Percentiles rank a stretch among this genome's conserved stretches.
Conservation (phyloP, 2,329 filamentous ascomycete genomes). For the Atkinsonella texensis region DNA sequence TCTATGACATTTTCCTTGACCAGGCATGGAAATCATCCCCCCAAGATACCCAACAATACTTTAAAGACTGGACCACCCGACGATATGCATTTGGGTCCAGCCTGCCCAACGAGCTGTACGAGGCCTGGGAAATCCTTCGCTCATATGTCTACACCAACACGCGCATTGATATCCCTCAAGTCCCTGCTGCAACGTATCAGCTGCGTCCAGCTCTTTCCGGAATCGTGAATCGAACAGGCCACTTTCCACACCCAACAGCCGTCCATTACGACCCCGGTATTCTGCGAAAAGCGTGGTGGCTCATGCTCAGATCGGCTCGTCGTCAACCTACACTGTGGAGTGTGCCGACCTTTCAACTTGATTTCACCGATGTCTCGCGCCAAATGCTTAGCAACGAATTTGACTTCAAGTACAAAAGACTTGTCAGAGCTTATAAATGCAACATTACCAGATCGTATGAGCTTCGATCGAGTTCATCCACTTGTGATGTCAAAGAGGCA, state of each 20-base stretch:
- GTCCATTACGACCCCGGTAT: slow-evolving; percentile 28
- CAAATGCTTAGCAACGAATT: slow-evolving; percentile 37
- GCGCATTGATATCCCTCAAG: slow-evolving; percentile 26
- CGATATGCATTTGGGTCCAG: slow-evolving; percentile 24
- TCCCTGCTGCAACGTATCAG: slow-evolving; percentile 34
- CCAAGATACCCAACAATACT: slow-evolving; percentile 32
- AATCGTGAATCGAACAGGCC: slow-evolving; percentile 26
- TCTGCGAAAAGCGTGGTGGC: slow-evolving; percentile 26
- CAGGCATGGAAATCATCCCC: slow-evolving; percentile 34
- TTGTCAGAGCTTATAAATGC: slow-evolving; percentile 20
- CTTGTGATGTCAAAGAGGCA: slow-evolving; percentile 1
- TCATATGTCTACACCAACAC: slow-evolving; percentile 36
- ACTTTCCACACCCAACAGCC: slow-evolving; percentile 24
- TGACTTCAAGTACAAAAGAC: slow-evolving; percentile 22
- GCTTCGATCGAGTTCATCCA: slow-evolving; percentile 11
- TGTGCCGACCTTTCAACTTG: slow-evolving; percentile 30
- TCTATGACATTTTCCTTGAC: slow-evolving; percentile 37
- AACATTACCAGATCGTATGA: slow-evolving; percentile 10
- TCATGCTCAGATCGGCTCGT: slow-evolving; percentile 24
- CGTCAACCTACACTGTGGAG: slow-evolving; percentile 23
- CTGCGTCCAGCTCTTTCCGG: slow-evolving; percentile 29
- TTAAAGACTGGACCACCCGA: slow-evolving; percentile 29
- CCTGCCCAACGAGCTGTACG: slow-evolving; percentile 23
- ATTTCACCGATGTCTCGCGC: slow-evolving; percentile 35
- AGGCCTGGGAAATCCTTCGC: slow-evolving; percentile 33